Evolutionary conservation across 257 asterid genomes (phyloP).

Genomic region (Scutellaria minor): DNA sequence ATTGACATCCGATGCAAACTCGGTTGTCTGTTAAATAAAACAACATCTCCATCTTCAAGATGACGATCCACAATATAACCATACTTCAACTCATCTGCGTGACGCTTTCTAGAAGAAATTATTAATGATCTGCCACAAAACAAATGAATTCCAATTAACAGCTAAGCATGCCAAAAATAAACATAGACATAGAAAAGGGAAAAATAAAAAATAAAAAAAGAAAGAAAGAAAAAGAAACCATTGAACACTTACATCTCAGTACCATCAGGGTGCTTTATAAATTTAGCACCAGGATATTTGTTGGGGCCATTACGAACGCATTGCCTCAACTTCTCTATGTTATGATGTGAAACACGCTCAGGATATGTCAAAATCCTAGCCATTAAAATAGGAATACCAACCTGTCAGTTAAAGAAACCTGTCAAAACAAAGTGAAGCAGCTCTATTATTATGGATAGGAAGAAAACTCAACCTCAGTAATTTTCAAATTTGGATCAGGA

Average conservation of each 20-base stretch:
- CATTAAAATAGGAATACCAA: conserved; percentile 85
- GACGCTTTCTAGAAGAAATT: conserved; percentile 59
- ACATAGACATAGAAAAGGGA: background rate
- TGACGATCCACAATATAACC: conserved; percentile 87
- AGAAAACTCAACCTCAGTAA: conserved; percentile 67
- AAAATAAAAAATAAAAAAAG: too few relatives aligned
- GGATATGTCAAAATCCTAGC: conserved; percentile 87
- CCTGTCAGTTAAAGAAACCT: conserved; percentile 51
- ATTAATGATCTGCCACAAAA: conserved; percentile 61
- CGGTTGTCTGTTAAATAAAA: conserved; percentile 92
- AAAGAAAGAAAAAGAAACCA: background rate
- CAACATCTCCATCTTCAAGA: conserved; percentile 88
- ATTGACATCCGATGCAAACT: conserved; percentile 98
- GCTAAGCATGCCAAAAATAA: conserved; percentile 10
- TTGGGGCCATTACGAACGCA: conserved; percentile 92
- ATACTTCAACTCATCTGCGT: conserved; percentile 80
- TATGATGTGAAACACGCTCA: conserved; percentile 91
- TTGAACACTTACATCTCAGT: conserved; percentile 67
- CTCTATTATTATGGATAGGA: conserved; percentile 22
- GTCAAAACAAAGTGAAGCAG: conserved; percentile 27
- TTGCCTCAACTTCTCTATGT: conserved; percentile 88
- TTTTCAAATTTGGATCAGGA: conserved; percentile 93
- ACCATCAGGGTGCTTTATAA: conserved; percentile 70
- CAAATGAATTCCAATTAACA: conserved; percentile 4
- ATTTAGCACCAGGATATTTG: conserved; percentile 96